phyloP scores from a whole-genome alignment of 495 filamentous ascomycete species.

The Bombardia bombarda region DNA sequence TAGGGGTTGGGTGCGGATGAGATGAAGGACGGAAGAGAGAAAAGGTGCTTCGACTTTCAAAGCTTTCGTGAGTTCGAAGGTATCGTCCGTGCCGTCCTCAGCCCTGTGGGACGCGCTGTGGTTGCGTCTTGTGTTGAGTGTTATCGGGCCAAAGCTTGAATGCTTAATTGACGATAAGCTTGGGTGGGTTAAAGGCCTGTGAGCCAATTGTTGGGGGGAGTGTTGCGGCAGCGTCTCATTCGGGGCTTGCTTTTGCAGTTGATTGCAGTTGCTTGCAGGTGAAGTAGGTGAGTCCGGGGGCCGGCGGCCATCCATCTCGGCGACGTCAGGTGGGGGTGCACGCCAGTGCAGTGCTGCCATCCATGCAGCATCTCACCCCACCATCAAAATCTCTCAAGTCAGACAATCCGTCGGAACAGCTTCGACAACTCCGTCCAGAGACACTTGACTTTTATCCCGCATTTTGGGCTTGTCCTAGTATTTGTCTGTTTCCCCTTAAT shows the following conservation, averaged over 20 bases:
- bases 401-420: too few species aligned
- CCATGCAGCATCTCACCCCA: constrained; percentile 8
- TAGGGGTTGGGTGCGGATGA: too few species aligned
- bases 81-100: too few species aligned
- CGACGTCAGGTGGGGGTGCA: constrained; percentile 18
- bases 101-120: background rate
- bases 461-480: too few species aligned
- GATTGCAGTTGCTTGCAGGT: background rate
- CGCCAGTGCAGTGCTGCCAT: background rate
- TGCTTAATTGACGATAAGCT: too few species aligned
- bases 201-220: too few species aligned
- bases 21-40: background rate
- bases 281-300: background rate
- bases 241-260: background rate
- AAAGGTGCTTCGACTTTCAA: background rate
- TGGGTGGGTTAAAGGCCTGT: too few species aligned
- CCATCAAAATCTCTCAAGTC: constrained; percentile 15
- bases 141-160: too few species aligned
- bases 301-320: background rate
- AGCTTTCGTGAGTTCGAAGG: background rate
- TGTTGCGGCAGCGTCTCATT: too few species aligned
- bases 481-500: too few species aligned
- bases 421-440: too few species aligned
- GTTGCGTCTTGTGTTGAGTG: too few species aligned
- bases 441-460: constrained; percentile 25